A percentile compares a stretch with the other conserved stretches of the same genome.
These are phyloP conservation scores for Malus hybrid DNA, from an alignment of 331 rosid genomes.

Conservation along the genomic window DNA sequence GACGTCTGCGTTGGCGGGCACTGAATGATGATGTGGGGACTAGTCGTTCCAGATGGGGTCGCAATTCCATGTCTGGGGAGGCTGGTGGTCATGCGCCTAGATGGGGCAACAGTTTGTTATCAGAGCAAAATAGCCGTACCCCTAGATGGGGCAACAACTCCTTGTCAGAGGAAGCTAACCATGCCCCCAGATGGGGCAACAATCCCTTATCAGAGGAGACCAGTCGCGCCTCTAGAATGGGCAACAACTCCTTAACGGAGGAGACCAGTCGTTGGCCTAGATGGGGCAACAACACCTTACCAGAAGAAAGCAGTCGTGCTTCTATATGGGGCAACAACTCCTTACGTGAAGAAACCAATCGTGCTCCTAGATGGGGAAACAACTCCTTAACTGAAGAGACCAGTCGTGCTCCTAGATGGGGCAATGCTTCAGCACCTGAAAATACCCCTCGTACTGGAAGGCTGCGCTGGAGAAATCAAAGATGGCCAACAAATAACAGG, in stretches of 20 bases:
- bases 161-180: neutral
- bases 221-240: conserved; percentile 18
- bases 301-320: neutral
- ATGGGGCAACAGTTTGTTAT: neutral
- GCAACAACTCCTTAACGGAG: neutral
- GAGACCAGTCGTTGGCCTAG: neutral
- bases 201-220: neutral
- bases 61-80: conserved; percentile 8
- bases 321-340: conserved; percentile 15
- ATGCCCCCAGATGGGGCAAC: conserved; percentile 15
- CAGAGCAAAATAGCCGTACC: neutral
- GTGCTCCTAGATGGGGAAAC: conserved; percentile 16
- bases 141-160: neutral
- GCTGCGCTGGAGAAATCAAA: conserved; percentile 18
- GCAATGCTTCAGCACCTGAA: conserved; percentile 16
- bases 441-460: neutral
- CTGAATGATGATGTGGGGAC: conserved; percentile 3
- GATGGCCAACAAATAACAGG: conserved; percentile 17
- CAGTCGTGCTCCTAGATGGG: conserved; percentile 29
- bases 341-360: neutral
- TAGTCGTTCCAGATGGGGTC: conserved; percentile 27
- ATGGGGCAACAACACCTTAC: neutral
- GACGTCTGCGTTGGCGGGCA: conserved; percentile 16
- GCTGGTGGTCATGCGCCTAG: neutral
- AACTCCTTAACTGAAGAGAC: neutral